A percentile compares a stretch with the other conserved stretches of the same genome.
Conservation (phyloP, 1,139 yeast species). For the Suhomyces kunorum region DNA sequence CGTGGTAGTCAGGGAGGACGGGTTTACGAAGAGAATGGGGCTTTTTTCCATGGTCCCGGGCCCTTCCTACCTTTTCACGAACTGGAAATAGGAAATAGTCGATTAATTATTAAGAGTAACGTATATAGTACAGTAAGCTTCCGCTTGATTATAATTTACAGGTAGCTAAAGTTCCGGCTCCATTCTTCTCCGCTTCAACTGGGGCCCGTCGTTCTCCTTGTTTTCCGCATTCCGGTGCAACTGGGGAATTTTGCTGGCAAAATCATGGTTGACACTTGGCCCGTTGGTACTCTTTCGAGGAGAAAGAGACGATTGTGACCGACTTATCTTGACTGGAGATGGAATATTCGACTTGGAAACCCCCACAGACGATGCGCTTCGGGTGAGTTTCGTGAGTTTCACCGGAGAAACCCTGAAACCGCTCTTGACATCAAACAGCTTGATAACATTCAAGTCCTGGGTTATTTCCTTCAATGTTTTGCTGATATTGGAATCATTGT, state of each 20-base stretch:
- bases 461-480: constrained; percentile 12
- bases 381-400: not conserved
- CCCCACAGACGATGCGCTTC: constrained; percentile 4
- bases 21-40: too few relatives aligned
- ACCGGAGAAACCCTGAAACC: constrained; percentile 15
- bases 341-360: constrained; percentile 7
- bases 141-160: constrained; percentile 2
- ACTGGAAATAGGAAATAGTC: not conserved
- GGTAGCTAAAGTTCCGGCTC: constrained; percentile 1
- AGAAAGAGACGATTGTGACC: constrained; percentile 4
- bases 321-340: constrained; percentile 7
- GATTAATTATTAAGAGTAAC: constrained; percentile 2
- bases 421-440: constrained; percentile 15
- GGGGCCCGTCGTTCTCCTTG: constrained; percentile 17
- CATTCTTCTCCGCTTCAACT: constrained; percentile 14
- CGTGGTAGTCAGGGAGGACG: too few relatives aligned
- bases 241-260: constrained; percentile 13
- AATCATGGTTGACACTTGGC: not conserved
- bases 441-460: constrained; percentile 16
- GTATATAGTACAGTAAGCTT: constrained; percentile 3
- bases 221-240: constrained; percentile 12
- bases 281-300: constrained; percentile 1
- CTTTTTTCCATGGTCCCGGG: not conserved
- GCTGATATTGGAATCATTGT: constrained; percentile 14
- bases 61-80: not conserved